These are phyloP conservation scores for Schizochytrium sp. DNA, from an alignment of 108 stramenopile genomes.

Conservation along the genomic window DNA sequence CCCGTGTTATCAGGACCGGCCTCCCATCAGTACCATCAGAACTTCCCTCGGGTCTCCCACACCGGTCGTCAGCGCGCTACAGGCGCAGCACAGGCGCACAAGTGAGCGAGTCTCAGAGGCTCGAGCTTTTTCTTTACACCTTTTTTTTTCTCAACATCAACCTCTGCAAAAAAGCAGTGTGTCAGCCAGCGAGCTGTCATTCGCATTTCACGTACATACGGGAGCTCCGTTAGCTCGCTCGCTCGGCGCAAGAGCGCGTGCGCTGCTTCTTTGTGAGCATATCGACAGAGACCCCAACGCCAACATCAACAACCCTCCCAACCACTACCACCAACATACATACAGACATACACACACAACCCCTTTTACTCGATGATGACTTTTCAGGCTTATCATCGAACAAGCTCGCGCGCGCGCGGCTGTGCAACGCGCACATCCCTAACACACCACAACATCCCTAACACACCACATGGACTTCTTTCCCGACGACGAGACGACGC, in stretches of 20 bases:
- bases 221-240: neutral
- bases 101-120: neutral
- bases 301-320: no score
- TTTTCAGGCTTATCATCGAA: neutral
- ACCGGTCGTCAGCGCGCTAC: neutral
- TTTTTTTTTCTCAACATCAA: no score
- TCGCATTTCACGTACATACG: neutral
- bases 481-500: no score
- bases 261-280: no score
- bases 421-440: neutral
- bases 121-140: no score
- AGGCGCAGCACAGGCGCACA: neutral
- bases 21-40: neutral
- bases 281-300: no score
- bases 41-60: neutral
- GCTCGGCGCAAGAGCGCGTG: neutral
- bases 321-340: neutral
- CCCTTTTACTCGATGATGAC: neutral
- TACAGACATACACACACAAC: neutral
- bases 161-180: no score
- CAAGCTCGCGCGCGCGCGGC: neutral
- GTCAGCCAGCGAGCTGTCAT: neutral
- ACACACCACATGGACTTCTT: no score
- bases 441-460: no score
- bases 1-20: neutral